Conservation (phyloP, 116 monocot genomes). For the Zostera marina region DNA sequence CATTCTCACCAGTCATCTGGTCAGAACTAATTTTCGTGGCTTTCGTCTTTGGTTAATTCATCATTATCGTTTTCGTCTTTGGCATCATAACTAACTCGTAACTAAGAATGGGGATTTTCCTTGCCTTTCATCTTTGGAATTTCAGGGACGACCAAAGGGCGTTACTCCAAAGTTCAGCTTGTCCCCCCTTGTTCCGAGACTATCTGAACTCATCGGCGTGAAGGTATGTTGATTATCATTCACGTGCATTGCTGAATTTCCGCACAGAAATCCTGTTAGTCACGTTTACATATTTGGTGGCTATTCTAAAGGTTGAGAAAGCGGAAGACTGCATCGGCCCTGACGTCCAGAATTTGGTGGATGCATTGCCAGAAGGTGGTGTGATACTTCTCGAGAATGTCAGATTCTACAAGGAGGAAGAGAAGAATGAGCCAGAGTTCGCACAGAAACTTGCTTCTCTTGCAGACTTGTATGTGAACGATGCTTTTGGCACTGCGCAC, state of each 20-base stretch:
- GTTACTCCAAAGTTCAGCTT: slow-evolving; percentile 92
- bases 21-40: slow-evolving; percentile 1
- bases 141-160: slow-evolving; percentile 92
- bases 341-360: slow-evolving; percentile 60
- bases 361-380: slow-evolving; percentile 67
- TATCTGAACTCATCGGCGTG: slow-evolving; percentile 79
- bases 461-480: slow-evolving; percentile 94
- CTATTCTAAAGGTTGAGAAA: slow-evolving; percentile 54
- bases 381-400: slow-evolving; percentile 96
- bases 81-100: neutral
- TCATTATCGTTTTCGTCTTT: neutral
- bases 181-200: slow-evolving; percentile 80
- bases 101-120: neutral
- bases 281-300: too few relatives aligned
- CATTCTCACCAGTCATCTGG: slow-evolving; percentile 77
- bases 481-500: slow-evolving; percentile 95
- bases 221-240: slow-evolving; percentile 26
- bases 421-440: slow-evolving; percentile 95
- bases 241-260: too few relatives aligned
- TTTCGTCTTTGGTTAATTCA: neutral
- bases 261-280: too few relatives aligned
- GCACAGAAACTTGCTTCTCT: slow-evolving; percentile 87
- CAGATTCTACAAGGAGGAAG: slow-evolving; percentile 91
- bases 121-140: slow-evolving; percentile 1
- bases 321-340: slow-evolving; percentile 81